Evolutionary conservation across 352 stramenopile genomes (phyloP).

Genomic region (Globisporangium irregulare): DNA sequence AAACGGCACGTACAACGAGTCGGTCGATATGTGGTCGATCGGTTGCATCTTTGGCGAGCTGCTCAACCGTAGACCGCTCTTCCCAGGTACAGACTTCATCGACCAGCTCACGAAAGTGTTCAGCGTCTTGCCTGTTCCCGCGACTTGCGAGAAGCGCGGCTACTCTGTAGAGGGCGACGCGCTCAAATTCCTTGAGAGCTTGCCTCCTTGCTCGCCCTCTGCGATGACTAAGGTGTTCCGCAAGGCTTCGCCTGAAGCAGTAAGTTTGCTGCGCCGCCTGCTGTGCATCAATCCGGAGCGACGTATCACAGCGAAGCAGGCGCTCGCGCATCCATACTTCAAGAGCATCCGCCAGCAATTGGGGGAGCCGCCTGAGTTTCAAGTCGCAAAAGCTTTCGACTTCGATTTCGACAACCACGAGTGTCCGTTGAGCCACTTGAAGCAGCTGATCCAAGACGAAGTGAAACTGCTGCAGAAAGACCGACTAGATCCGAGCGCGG

Average conservation of each 20-base stretch:
- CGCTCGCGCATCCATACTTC: slow-evolving; percentile 92
- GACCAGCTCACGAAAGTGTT: slow-evolving; percentile 81
- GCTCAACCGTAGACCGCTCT: slow-evolving; percentile 72
- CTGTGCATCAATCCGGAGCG: slow-evolving; percentile 90
- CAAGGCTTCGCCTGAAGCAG: slow-evolving; percentile 58
- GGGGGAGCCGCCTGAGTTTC: slow-evolving; percentile 63
- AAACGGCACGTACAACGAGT: slow-evolving; percentile 71
- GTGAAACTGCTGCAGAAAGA: slow-evolving; percentile 66
- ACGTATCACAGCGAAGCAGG: slow-evolving; percentile 85
- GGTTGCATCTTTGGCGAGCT: slow-evolving; percentile 94
- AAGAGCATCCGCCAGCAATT: slow-evolving; percentile 68
- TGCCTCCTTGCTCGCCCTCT: slow-evolving; percentile 68
- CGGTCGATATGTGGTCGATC: slow-evolving; percentile 87
- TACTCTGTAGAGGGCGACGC: slow-evolving; percentile 76
- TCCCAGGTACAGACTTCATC: slow-evolving; percentile 76
- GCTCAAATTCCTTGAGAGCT: slow-evolving; percentile 70
- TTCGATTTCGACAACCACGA: slow-evolving; percentile 85
- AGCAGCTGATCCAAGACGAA: slow-evolving; percentile 75
- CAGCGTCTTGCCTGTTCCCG: slow-evolving; percentile 60
- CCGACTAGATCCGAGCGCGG: slow-evolving; percentile 15
- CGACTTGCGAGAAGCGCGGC: slow-evolving; percentile 59
- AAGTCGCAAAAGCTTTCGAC: slow-evolving; percentile 66
- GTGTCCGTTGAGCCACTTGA: slow-evolving; percentile 51
- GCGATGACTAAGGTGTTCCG: slow-evolving; percentile 68
- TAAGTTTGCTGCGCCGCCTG: slow-evolving; percentile 60